Percentiles rank a stretch among this genome's conserved stretches.
phyloP scores from a whole-genome alignment of 352 stramenopile species.

The Phytophthora agathidicida region DNA sequence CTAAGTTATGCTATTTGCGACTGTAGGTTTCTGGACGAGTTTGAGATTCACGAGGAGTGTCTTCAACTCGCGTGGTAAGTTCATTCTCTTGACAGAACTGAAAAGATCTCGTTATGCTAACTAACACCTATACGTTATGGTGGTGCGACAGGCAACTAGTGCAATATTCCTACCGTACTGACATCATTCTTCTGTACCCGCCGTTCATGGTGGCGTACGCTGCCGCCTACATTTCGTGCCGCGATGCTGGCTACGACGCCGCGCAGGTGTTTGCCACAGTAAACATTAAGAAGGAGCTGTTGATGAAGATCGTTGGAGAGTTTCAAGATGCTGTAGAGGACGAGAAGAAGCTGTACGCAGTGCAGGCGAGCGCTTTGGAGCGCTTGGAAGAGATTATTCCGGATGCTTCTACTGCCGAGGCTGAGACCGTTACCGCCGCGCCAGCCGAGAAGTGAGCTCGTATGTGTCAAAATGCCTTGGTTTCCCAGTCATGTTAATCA shows the following conservation, averaged over 20 bases:
- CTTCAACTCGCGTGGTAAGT: slow-evolving; percentile 82
- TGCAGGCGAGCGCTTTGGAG: slow-evolving; percentile 69
- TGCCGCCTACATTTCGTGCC: slow-evolving; percentile 76
- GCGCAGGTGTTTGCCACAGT: slow-evolving; percentile 75
- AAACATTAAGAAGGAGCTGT: slow-evolving; percentile 84
- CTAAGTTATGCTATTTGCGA: background rate
- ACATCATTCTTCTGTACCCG: slow-evolving; percentile 86
- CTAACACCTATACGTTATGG: background rate
- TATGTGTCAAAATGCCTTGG: no score
- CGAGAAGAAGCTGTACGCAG: slow-evolving; percentile 68
- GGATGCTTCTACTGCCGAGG: slow-evolving; percentile 50
- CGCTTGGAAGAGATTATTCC: slow-evolving; percentile 86
- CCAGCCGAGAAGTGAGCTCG: slow-evolving; percentile 40
- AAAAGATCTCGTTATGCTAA: background rate
- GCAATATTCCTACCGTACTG: slow-evolving; percentile 88
- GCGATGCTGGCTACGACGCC: slow-evolving; percentile 80
- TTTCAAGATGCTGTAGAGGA: slow-evolving; percentile 81
- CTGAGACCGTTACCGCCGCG: slow-evolving; percentile 18
- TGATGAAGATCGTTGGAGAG: slow-evolving; percentile 81
- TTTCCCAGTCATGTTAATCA: no score
- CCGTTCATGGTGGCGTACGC: slow-evolving; percentile 91
- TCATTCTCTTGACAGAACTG: background rate
- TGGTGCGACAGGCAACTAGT: slow-evolving; percentile 71
- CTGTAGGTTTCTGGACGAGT: slow-evolving; percentile 79
- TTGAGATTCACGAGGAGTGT: slow-evolving; percentile 87